Percentiles rank a stretch among this genome's conserved stretches.
phyloP scores from a whole-genome alignment of 2,329 filamentous ascomycete species.

The Pseudovirgaria hyperparasitica region DNA sequence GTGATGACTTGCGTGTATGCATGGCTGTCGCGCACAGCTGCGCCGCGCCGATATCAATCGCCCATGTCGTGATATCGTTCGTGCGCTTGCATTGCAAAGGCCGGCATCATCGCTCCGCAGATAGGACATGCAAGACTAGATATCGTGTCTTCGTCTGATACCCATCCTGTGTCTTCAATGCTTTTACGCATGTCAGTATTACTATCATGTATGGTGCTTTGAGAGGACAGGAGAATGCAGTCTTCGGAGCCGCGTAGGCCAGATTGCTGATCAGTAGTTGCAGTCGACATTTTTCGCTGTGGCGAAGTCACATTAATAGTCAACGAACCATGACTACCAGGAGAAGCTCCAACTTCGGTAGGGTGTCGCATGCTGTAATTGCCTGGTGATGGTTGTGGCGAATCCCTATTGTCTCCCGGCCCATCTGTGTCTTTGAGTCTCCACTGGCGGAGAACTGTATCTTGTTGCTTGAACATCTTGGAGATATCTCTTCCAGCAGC shows the following conservation, averaged over 20 bases:
- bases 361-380: too few relatives aligned
- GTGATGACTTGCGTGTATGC: too few relatives aligned
- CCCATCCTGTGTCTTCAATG: conserved; percentile 8
- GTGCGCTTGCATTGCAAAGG: conserved; percentile 48
- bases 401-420: conserved; percentile 14
- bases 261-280: conserved; percentile 2
- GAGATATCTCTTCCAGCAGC: conserved; percentile 59
- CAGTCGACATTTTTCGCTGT: conserved; percentile 1
- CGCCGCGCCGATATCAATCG: too few relatives aligned
- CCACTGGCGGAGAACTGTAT: conserved; percentile 56
- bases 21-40: too few relatives aligned
- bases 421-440: conserved; percentile 38
- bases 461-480: conserved; percentile 69
- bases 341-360: too few relatives aligned
- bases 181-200: too few relatives aligned
- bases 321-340: too few relatives aligned
- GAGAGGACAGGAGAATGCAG: conserved; percentile 14
- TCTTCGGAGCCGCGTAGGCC: conserved; percentile 23
- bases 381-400: too few relatives aligned
- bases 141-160: conserved; percentile 19
- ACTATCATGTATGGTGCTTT: conserved; percentile 7
- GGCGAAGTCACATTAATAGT: conserved; percentile 2
- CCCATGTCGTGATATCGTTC: conserved; percentile 36
- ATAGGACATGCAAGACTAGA: conserved; percentile 26
- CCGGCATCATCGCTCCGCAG: conserved; percentile 42